Percentiles rank a stretch among this genome's conserved stretches.
Evolutionary conservation across 192 early-diverging fungal species (phyloP).

Genomic region (Spizellomyces punctatus): DNA sequence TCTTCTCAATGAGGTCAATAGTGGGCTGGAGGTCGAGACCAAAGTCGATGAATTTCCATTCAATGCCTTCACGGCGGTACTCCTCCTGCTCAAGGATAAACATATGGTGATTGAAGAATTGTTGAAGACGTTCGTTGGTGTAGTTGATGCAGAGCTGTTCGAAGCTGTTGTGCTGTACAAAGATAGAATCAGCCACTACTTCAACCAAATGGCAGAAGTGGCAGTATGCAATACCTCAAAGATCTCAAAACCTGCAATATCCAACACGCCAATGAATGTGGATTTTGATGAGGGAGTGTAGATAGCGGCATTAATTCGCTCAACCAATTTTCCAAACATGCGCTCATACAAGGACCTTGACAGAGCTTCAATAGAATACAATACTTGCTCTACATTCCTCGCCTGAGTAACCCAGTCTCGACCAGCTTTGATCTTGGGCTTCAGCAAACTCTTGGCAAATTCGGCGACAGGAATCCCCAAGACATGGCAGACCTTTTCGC

Average conservation of each 20-base stretch:
- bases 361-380: constrained; percentile 88
- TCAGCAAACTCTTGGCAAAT: constrained; percentile 83
- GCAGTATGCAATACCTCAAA: constrained; percentile 63
- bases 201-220: no score
- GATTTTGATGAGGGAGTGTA: constrained; percentile 66
- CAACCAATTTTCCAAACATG: constrained; percentile 91
- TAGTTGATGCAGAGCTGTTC: constrained; percentile 99
- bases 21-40: constrained; percentile 96
- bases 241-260: constrained; percentile 99
- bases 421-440: constrained; percentile 91
- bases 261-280: constrained; percentile 94
- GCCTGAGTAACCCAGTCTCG: constrained; percentile 95
- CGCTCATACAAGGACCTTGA: constrained; percentile 92
- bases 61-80: constrained; percentile 94
- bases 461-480: constrained; percentile 86
- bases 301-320: constrained; percentile 77
- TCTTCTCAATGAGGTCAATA: constrained; percentile 97
- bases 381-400: constrained; percentile 81
- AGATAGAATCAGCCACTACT: neutral
- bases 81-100: constrained; percentile 99
- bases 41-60: constrained; percentile 98
- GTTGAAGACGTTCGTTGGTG: constrained; percentile 97
- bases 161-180: constrained; percentile 80
- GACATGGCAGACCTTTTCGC: constrained; percentile 92
- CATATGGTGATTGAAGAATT: constrained; percentile 99